These are phyloP conservation scores for Dactylellina leptospora DNA, from an alignment of 2,329 filamentous ascomycete species.

Conservation along the genomic window DNA sequence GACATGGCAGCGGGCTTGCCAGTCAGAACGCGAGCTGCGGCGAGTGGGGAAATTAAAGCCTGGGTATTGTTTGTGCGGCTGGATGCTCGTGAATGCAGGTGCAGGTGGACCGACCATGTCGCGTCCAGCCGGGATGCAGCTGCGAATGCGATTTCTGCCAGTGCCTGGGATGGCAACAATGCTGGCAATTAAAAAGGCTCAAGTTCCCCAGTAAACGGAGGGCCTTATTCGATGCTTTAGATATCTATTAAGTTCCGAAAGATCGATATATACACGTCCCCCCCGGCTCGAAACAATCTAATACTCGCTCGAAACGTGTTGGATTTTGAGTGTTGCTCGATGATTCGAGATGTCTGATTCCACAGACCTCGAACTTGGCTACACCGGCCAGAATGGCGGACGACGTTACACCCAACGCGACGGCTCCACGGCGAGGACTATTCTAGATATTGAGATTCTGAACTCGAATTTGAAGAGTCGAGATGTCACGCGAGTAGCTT, in stretches of 20 bases:
- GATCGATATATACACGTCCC: not conserved
- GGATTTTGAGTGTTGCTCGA: conserved; percentile 1
- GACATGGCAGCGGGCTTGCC: not conserved
- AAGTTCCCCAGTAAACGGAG: not conserved
- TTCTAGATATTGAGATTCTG: conserved; percentile 29
- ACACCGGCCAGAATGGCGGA: not conserved
- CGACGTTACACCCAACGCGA: conserved; percentile 13
- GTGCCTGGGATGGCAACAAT: not conserved
- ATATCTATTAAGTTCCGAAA: not conserved
- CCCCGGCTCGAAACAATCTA: not conserved
- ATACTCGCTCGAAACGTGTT: conserved; percentile 1
- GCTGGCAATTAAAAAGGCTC: conserved; percentile 9
- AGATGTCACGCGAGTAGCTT: conserved; percentile 19
- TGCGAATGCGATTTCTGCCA: not conserved
- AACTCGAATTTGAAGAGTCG: conserved; percentile 21
- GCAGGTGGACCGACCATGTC: conserved; percentile 6
- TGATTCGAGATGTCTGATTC: conserved; percentile 3
- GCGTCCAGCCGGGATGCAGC: conserved; percentile 10
- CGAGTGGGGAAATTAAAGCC: conserved; percentile 11
- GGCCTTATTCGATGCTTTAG: not conserved
- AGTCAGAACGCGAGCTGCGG: conserved; percentile 2
- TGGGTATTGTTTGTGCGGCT: conserved; percentile 10
- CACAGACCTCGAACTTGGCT: not conserved
- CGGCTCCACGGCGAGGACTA: conserved; percentile 6
- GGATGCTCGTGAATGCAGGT: not conserved